Base-by-base conservation (phyloP, 352 stramenopile species). In the Phytophthora meadii region DNA sequence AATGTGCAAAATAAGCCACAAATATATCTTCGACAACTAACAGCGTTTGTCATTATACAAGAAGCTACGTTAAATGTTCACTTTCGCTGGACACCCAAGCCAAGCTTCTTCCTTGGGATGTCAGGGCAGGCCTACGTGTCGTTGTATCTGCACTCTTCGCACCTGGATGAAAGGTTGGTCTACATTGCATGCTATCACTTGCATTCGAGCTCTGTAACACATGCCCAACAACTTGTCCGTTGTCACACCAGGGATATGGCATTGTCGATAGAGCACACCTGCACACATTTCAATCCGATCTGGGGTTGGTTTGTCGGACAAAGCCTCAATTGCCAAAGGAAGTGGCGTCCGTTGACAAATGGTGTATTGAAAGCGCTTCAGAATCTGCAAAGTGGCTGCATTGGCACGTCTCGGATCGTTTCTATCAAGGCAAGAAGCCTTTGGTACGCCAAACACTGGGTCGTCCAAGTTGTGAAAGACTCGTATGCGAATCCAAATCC, bases 201-300 rank as follows among this genome's bases (percentile, higher is more conserved):
- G 65, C 59, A 69, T 61, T 5, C 54, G 58, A 27, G 51, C 57
- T 30, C 52, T 69, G 25, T 73, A 73, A 41, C 65, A 73, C 42
- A 69, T 73, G 0, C 58, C 58, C 2, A 57, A 5, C 11, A 51
- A 6, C 5, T 50, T 66, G 14, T 24, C 12, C 25, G 39, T 52
- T 4, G 55, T 54, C 37, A 53, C 56, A 11, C 32, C 27, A 30
- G 55, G 55, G 25, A 58, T 50, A 27, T 50, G 48, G 25, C 63
- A 67, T 25, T 58, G 19, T 30, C 63, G 55, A 36, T 65, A 67
- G 5, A 40, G 12, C 0, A 59, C 28, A 27, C 64, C 44, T 4
- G 25, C 57, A 28, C 46, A 63, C 24, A 40, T 42, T 32, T 11
- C 44, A 37, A 47, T 54, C 11, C 34, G 49, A 32, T 46, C 42